Base-by-base conservation (phyloP, 129 eudicot genomes). In the Erigeron canadensis region DNA sequence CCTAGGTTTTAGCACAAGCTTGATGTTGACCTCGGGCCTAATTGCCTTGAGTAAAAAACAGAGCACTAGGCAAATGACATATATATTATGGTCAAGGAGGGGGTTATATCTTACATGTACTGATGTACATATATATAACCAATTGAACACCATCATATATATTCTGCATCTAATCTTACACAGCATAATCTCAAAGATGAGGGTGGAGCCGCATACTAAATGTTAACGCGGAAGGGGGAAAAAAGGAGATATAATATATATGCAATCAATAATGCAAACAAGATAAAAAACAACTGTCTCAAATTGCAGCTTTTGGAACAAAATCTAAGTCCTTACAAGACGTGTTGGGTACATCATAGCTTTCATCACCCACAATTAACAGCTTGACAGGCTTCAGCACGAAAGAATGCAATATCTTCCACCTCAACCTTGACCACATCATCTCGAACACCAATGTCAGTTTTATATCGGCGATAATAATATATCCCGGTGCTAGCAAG, bases 401-500 rank as follows among this genome's bases (percentile, higher is more conserved):
- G 61, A 55, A 55, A 55, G 34, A 19, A 16, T 21, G 16, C 18
- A 7, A 69, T 38, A 69, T 38, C 51, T 40, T 69, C 74, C 17
- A 69, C 74, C 10, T 16, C 10, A 53, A 69, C 50, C 63, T 51
- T 51, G 38, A 16, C 74, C 12, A 7, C 74, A 53, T 69, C 74
- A 17, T 54, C 47, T 17, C 63, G 63, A 69, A 69, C 63, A 38
- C 63, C 74, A 53, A 69, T 53, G 34, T 53, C 74, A 12, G 63
- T 51, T 16, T 10, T 39, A 53, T 69, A 69, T 37, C 51, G 43
- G 17, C 53, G 21, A 45, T 59, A 39, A 53, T 17, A 69, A 39
- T 34, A 9, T 19, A 44, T 16, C 62, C 63, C 74, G 15, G 51
- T 59, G 10, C 13, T 5, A 5, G 37, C 11, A 15, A 6, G 34